Conservation (phyloP, 1,284 basidiomycete genomes). For the Trametes sp. region DNA sequence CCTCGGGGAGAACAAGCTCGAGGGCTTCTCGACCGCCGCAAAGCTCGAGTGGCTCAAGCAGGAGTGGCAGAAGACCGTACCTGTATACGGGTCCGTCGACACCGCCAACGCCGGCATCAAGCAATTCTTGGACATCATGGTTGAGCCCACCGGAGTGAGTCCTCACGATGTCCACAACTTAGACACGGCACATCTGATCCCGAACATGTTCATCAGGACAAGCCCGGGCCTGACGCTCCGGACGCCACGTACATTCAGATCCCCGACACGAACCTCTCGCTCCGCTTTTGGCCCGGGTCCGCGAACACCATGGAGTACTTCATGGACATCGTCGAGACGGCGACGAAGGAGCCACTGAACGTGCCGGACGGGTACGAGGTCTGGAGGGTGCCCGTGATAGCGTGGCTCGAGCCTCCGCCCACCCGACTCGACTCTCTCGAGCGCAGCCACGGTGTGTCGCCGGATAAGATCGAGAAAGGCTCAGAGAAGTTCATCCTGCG, state of each 20-base stretch:
- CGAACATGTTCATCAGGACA: too few species aligned
- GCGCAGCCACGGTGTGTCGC: not conserved
- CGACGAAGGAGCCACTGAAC: not conserved
- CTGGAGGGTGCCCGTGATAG: not conserved
- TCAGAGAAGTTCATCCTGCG: slow-evolving; percentile 11
- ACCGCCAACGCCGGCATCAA: not conserved
- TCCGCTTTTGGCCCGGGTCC: slow-evolving; percentile 3
- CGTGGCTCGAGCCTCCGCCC: not conserved
- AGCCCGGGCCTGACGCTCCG: not conserved
- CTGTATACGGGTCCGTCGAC: not conserved
- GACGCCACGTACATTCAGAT: not conserved
- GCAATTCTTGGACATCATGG: not conserved
- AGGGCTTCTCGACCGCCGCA: not conserved
- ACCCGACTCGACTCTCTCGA: not conserved
- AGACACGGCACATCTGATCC: too few species aligned
- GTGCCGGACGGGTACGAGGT: not conserved
- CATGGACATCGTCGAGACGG: slow-evolving; percentile 3
- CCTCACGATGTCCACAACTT: too few species aligned
- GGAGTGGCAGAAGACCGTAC: not conserved
- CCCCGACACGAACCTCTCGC: not conserved
- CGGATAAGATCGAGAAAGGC: not conserved
- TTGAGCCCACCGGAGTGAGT: too few species aligned
- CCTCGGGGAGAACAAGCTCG: not conserved
- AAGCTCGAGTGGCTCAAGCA: not conserved
- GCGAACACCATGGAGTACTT: not conserved